Conservation (phyloP, 257 asterid species). For the Fraxinus excelsior region DNA sequence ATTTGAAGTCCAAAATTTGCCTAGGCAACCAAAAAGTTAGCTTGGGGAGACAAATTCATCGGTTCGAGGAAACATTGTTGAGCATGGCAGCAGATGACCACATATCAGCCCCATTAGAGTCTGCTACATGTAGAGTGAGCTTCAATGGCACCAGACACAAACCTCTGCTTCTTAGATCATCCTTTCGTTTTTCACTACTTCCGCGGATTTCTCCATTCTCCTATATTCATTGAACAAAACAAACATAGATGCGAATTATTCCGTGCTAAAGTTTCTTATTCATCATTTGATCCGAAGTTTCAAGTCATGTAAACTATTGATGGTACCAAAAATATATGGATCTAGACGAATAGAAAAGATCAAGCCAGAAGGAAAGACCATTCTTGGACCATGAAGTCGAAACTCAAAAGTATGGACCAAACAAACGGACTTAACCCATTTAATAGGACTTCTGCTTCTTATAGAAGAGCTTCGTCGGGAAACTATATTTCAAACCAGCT, state of each 20-base stretch:
- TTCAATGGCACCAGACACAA: conserved; percentile 79
- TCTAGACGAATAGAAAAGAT: not conserved
- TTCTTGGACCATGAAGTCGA: not conserved
- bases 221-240: conserved; percentile 12
- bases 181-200: conserved; percentile 19
- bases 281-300: not conserved
- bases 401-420: not conserved
- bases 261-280: not conserved
- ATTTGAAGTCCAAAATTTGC: not conserved
- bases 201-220: conserved; percentile 33
- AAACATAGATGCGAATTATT: not conserved
- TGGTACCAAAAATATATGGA: not conserved
- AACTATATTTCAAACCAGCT: no score
- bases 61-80: conserved; percentile 37
- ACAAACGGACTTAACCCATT: no score
- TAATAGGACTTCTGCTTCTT: no score
- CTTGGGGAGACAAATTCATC: conserved; percentile 10
- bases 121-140: conserved; percentile 55
- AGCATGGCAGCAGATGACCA: conserved; percentile 70
- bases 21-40: not conserved
- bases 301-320: not conserved
- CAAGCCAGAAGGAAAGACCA: not conserved
- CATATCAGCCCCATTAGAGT: conserved; percentile 82
- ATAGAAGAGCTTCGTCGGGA: no score
- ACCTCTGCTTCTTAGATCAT: conserved; percentile 65